Evolutionary conservation across 2,329 filamentous ascomycete genomes (phyloP), one percentile per base, ranked within the genome.

Genomic region (Fusarium anguioides): DNA sequence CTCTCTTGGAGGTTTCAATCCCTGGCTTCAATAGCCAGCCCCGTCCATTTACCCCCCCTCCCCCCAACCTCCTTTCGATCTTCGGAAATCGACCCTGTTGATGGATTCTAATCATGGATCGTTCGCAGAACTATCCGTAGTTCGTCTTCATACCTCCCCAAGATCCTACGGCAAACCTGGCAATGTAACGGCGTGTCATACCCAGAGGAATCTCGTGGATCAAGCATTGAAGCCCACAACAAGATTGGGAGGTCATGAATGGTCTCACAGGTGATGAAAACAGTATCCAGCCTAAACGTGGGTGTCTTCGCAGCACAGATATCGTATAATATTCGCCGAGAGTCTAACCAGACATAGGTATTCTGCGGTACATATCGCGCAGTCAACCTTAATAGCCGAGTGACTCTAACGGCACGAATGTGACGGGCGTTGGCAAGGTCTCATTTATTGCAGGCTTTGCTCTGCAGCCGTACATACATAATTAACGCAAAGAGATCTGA

Each of bases 21-120:
- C 47, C 47, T 36, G 36, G 50, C 49, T 40, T 47, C 41, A 41
- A 42, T 21, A 23, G 35, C 33, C 51, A 49, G 40, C 62, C 65
- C 31, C 31, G 60, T 35, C 40, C 41, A 37, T 23, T 60, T 23
- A 23, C 47, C 33, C 39, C 36, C 21, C 53, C 52, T 58, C 41
- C 55, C 59, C 47, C 33, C 39, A 37, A 21, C 53, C 52, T 58
- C 41, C 55, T 60, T 57, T 69, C 45, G 69, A 69, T 68, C 69
- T 65, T 73, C 54, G 67, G 61, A 71, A 72, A 72, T 73, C 69
- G 60, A 57, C 42, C 47, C 44, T 42, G 46, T 57, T 47, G 52
- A 60, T 56, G 50, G 60, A 31, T 45, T 51, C 51, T 46, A 41
- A 29, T 41, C n/a, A n/a, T n/a, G n/a, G 44, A 48, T 37, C 35